Evolutionary conservation across 2,329 filamentous ascomycete species (phyloP).

Genomic region (Fusarium sp.): DNA sequence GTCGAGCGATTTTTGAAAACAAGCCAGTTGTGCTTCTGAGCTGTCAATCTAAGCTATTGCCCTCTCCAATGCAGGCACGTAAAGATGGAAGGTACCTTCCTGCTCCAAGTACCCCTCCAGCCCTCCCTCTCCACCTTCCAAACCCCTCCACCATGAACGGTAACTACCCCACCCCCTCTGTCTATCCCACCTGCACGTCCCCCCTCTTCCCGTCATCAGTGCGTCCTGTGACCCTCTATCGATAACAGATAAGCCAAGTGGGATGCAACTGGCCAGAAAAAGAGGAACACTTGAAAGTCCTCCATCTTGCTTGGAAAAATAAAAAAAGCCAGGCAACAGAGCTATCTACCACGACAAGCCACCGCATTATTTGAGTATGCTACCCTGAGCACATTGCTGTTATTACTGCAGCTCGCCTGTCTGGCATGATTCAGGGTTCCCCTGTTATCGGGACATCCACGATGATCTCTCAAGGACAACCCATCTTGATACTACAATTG

Average conservation of each 20-base stretch:
- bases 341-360: background rate
- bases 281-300: slow-evolving; percentile 11
- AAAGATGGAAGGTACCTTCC: slow-evolving; percentile 11
- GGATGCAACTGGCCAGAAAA: slow-evolving; percentile 19
- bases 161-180: slow-evolving; percentile 37
- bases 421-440: slow-evolving; percentile 31
- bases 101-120: slow-evolving; percentile 16
- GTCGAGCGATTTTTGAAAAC: background rate
- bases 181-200: slow-evolving; percentile 29
- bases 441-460: slow-evolving; percentile 25
- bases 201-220: slow-evolving; percentile 42
- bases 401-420: slow-evolving; percentile 13
- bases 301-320: slow-evolving; percentile 4
- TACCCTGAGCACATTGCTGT: background rate
- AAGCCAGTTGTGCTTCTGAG: slow-evolving; percentile 23
- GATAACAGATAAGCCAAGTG: slow-evolving; percentile 33
- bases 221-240: slow-evolving; percentile 43
- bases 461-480: slow-evolving; percentile 26
- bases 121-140: slow-evolving; percentile 7
- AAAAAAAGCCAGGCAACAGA: background rate
- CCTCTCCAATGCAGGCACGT: slow-evolving; percentile 6
- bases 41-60: slow-evolving; percentile 27
- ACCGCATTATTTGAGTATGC: background rate
- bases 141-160: slow-evolving; percentile 18
- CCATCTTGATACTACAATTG: slow-evolving; percentile 19